A percentile compares a stretch with the other conserved stretches of the same genome.
These are phyloP conservation scores for Botryosphaeria dothidea DNA, from an alignment of 2,329 filamentous ascomycete species.

Conservation along the genomic window DNA sequence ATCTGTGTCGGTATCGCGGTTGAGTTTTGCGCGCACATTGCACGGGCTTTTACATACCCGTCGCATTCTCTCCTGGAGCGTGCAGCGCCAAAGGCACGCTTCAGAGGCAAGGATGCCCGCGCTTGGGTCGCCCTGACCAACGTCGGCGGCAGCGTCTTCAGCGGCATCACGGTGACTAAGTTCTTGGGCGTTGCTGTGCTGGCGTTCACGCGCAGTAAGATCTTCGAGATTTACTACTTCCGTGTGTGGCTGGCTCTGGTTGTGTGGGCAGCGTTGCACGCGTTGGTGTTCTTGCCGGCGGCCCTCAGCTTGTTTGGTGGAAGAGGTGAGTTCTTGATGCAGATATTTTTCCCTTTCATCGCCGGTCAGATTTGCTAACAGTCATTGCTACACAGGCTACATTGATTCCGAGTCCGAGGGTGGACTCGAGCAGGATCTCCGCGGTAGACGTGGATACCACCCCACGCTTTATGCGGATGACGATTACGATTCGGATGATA, in stretches of 20 bases:
- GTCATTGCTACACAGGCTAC: slow-evolving; percentile 59
- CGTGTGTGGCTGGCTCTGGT: slow-evolving; percentile 93
- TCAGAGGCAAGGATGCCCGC: slow-evolving; percentile 79
- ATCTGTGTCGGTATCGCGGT: slow-evolving; percentile 97
- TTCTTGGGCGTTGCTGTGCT: slow-evolving; percentile 87
- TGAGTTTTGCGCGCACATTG: slow-evolving; percentile 97
- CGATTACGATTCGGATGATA: slow-evolving; percentile 72
- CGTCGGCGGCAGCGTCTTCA: slow-evolving; percentile 91
- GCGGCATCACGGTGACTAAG: slow-evolving; percentile 94
- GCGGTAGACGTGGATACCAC: slow-evolving; percentile 69
- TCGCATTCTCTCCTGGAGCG: slow-evolving; percentile 78
- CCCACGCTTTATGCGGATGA: slow-evolving; percentile 73
- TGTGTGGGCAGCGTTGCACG: slow-evolving; percentile 83
- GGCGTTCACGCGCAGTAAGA: slow-evolving; percentile 94
- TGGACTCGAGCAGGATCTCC: slow-evolving; percentile 85
- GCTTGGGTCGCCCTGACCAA: slow-evolving; percentile 94
- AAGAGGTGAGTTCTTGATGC: slow-evolving; percentile 53
- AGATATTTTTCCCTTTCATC: background rate
- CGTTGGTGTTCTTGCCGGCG: slow-evolving; percentile 88
- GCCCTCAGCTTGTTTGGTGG: slow-evolving; percentile 84
- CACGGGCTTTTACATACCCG: slow-evolving; percentile 93
- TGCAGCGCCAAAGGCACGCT: slow-evolving; percentile 69
- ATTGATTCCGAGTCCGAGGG: slow-evolving; percentile 84
- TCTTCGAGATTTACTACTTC: slow-evolving; percentile 99
- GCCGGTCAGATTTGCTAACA: slow-evolving; percentile 16